Evolutionary conservation across 495 filamentous ascomycete genomes (phyloP).

Genomic region (Hypoxylon crocopeplum): DNA sequence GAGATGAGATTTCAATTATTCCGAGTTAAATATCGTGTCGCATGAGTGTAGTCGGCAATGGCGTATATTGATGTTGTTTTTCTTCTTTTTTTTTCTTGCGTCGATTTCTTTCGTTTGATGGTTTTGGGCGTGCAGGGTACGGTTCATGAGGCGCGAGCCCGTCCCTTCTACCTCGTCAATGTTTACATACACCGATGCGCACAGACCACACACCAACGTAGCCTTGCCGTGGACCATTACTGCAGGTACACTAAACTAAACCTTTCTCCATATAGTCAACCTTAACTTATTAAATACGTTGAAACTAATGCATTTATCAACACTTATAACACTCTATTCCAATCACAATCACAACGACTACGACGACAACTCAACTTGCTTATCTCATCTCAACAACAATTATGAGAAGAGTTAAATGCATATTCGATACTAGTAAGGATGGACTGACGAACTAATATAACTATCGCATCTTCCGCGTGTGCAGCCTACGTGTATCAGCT

Average conservation of each 20-base stretch:
- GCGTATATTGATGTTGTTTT: slow-evolving; percentile 29
- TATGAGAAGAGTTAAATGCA: no score
- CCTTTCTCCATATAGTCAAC: neutral
- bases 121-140: slow-evolving; percentile 20
- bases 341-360: neutral
- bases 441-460: neutral
- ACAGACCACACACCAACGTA: no score
- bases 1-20: slow-evolving; percentile 10
- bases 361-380: no score
- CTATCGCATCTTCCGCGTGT: slow-evolving; percentile 8
- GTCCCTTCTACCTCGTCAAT: slow-evolving; percentile 36
- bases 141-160: slow-evolving; percentile 42
- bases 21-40: slow-evolving; percentile 9
- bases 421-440: neutral
- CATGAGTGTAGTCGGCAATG: neutral
- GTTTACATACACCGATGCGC: slow-evolving; percentile 41
- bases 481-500: slow-evolving; percentile 39
- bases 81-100: slow-evolving; percentile 14
- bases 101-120: neutral
- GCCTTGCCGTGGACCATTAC: no score
- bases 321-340: neutral
- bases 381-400: slow-evolving; percentile 2
- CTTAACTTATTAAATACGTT: neutral
- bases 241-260: no score
- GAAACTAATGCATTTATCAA: neutral